These are phyloP conservation scores for Ilyonectria sp. DNA, from an alignment of 2,329 filamentous ascomycete genomes.

Conservation along the genomic window DNA sequence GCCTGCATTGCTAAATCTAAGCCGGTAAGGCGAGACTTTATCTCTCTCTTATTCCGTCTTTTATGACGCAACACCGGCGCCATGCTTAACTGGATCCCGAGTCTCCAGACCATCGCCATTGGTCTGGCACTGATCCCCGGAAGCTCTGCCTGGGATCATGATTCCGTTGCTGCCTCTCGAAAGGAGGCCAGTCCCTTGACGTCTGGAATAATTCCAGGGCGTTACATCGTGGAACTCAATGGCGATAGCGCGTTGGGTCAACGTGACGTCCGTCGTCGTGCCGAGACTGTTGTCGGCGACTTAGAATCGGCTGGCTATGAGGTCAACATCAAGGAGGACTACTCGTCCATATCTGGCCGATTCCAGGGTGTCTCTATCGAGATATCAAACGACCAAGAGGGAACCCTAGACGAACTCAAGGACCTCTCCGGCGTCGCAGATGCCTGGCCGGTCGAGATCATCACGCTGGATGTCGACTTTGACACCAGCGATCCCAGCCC, in stretches of 20 bases:
- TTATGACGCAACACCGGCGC: neutral
- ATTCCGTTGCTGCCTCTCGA: constrained; percentile 7
- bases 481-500: constrained; percentile 17
- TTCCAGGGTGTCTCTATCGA: constrained; percentile 20
- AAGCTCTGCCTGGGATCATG: constrained; percentile 5
- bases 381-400: constrained; percentile 6
- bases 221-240: constrained; percentile 17
- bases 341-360: neutral
- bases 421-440: constrained; percentile 21
- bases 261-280: neutral
- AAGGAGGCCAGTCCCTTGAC: neutral
- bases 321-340: constrained; percentile 5
- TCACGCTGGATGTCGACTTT: constrained; percentile 25
- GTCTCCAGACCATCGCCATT: neutral
- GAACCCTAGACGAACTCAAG: constrained; percentile 20
- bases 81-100: neutral
- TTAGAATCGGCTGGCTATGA: constrained; percentile 8
- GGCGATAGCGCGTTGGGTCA: neutral
- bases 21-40: neutral
- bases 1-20: neutral
- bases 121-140: neutral
- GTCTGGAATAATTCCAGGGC: constrained; percentile 10
- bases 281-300: neutral
- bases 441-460: constrained; percentile 26
- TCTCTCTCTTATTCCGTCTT: neutral